A percentile compares a stretch with the other conserved stretches of the same genome.
Evolutionary conservation across 176 grass and related monocot genomes (phyloP).

Genomic region (Musa itinerans): DNA sequence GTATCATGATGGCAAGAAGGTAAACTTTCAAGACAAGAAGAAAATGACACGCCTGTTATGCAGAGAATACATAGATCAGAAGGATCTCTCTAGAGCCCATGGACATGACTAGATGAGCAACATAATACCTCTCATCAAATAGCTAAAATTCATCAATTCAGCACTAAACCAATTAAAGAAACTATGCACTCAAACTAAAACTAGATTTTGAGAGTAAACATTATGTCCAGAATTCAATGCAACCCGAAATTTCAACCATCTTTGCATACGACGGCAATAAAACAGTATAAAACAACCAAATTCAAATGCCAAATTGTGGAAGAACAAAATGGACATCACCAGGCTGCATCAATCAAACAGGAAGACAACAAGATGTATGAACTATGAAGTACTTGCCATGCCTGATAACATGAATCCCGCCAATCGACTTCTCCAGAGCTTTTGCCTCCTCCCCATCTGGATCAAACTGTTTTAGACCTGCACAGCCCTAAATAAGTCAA

Average conservation of each 20-base stretch:
- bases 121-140: not conserved
- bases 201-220: not conserved
- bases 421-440: slow-evolving; percentile 57
- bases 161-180: not conserved
- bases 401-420: slow-evolving; percentile 76
- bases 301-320: not conserved
- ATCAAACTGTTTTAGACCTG: slow-evolving; percentile 81
- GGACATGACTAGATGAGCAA: too few species aligned
- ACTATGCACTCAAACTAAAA: not conserved
- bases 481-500: slow-evolving; percentile 12
- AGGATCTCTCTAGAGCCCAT: too few species aligned
- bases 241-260: not conserved
- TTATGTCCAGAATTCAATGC: too few species aligned
- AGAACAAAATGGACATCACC: not conserved
- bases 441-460: slow-evolving; percentile 57
- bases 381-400: slow-evolving; percentile 39
- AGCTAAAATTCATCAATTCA: not conserved
- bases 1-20: not conserved
- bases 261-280: not conserved
- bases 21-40: not conserved
- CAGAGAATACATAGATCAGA: too few species aligned
- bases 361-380: not conserved
- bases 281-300: not conserved
- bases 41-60: not conserved
- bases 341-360: not conserved